Evolutionary conservation across 352 stramenopile species (phyloP).

Genomic region (Phytophthora ramorum): DNA sequence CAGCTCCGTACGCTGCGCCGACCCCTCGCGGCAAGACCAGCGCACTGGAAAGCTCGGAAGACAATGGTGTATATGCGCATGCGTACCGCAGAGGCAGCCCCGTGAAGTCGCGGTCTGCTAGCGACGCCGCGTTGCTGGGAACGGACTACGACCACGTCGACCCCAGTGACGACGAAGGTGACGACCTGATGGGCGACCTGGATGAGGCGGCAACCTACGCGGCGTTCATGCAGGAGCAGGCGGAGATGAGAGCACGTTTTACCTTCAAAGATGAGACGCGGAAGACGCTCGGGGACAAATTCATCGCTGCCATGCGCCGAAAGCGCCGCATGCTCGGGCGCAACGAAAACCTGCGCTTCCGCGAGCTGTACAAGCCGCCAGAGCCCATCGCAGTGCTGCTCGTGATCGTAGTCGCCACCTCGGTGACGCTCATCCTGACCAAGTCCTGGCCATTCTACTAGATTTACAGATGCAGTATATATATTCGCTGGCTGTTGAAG

Average conservation of each 20-base stretch:
- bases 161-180: conserved; percentile 28
- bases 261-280: conserved; percentile 55
- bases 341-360: conserved; percentile 82
- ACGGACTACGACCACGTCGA: conserved; percentile 11
- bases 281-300: conserved; percentile 42
- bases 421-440: conserved; percentile 75
- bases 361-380: conserved; percentile 72
- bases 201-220: conserved; percentile 46
- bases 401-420: conserved; percentile 54
- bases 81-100: conserved; percentile 30
- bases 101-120: conserved; percentile 28
- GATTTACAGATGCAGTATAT: conserved; percentile 1
- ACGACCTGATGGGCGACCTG: conserved; percentile 38
- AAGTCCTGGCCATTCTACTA: conserved; percentile 86
- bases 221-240: conserved; percentile 36
- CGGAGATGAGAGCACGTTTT: conserved; percentile 55
- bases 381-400: conserved; percentile 73
- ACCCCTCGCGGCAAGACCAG: conserved; percentile 6
- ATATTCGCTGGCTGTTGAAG: not conserved
- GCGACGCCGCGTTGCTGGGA: conserved; percentile 4
- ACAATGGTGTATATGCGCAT: conserved; percentile 15
- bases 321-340: conserved; percentile 70
- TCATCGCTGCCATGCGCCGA: conserved; percentile 57
- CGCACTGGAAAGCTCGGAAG: not conserved
- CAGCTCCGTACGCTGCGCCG: conserved; percentile 10